Conservation (phyloP, 23 red algal genomes). For the Agarophyton chilense region DNA sequence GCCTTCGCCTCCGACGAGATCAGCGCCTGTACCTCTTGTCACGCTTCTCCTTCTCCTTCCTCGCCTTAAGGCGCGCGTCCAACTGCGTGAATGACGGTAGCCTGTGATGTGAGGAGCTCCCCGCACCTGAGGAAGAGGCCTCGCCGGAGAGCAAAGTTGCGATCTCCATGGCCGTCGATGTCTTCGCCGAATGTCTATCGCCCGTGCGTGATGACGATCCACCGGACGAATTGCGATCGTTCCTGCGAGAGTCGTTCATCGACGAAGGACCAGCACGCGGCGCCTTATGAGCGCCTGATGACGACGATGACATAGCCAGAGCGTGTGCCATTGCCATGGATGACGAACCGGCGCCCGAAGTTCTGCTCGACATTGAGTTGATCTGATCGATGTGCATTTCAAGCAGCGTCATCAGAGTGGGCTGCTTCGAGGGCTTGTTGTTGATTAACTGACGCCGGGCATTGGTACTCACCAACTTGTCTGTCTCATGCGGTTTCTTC, state of each 20-base stretch:
- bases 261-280: neutral
- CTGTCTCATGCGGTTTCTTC: conserved; percentile 45
- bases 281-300: neutral
- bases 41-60: conserved; percentile 21
- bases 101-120: neutral
- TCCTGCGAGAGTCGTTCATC: neutral
- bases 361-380: neutral
- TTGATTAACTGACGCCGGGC: conserved; percentile 44
- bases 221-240: neutral
- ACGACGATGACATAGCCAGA: neutral
- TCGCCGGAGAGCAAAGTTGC: conserved; percentile 9
- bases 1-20: neutral
- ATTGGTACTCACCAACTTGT: conserved; percentile 59
- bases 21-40: conserved; percentile 13
- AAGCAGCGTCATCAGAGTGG: conserved; percentile 43
- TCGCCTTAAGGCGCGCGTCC: neutral
- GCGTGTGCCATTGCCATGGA: neutral
- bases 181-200: neutral
- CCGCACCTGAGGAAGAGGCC: neutral
- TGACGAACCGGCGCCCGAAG: neutral
- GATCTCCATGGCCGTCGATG: conserved; percentile 19
- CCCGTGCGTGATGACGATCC: conserved; percentile 8
- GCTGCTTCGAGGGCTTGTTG: conserved; percentile 1
- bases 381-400: conserved; percentile 14
- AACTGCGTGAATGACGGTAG: conserved; percentile 12